Conservation (phyloP, 2,329 filamentous ascomycete genomes). For the Penicillium sp. region DNA sequence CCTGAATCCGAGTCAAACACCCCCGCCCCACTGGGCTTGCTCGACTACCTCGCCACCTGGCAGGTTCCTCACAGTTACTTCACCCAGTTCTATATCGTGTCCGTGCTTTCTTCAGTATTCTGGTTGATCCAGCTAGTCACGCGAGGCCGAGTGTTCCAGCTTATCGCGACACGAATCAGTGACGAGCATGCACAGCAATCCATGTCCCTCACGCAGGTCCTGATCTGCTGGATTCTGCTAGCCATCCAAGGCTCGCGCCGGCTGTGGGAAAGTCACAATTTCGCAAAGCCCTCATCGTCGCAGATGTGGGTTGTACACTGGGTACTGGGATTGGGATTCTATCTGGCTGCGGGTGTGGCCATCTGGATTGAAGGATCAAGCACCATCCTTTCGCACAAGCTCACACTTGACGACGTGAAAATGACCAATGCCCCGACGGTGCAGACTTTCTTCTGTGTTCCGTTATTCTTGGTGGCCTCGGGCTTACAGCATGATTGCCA, state of each 20-base stretch:
- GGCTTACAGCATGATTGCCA: conserved; percentile 74
- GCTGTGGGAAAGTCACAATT: conserved; percentile 69
- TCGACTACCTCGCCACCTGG: conserved; percentile 54
- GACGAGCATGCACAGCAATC: conserved; percentile 37
- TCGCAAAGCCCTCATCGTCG: conserved; percentile 67
- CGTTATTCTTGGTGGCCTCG: conserved; percentile 69
- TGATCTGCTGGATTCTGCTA: conserved; percentile 71
- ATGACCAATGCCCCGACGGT: conserved; percentile 44
- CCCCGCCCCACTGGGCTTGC: conserved; percentile 25
- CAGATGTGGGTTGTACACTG: conserved; percentile 87
- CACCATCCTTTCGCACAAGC: conserved; percentile 33
- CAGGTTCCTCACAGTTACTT: conserved; percentile 89
- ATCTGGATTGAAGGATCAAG: conserved; percentile 82
- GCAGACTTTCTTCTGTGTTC: conserved; percentile 57
- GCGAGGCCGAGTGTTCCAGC: conserved; percentile 55
- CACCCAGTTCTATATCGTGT: conserved; percentile 78
- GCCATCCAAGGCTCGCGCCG: conserved; percentile 71
- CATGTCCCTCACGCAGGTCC: conserved; percentile 64
- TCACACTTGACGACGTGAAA: conserved; percentile 37
- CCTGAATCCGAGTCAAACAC: conserved; percentile 8
- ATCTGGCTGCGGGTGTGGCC: conserved; percentile 68
- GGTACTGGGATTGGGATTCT: conserved; percentile 75
- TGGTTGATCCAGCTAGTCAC: conserved; percentile 67
- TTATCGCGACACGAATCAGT: conserved; percentile 46
- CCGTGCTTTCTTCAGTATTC: conserved; percentile 67